A percentile compares a stretch with the other conserved stretches of the same genome.
Evolutionary conservation across 139 green algal genomes (phyloP).

Genomic region (Picochlorum sp.): DNA sequence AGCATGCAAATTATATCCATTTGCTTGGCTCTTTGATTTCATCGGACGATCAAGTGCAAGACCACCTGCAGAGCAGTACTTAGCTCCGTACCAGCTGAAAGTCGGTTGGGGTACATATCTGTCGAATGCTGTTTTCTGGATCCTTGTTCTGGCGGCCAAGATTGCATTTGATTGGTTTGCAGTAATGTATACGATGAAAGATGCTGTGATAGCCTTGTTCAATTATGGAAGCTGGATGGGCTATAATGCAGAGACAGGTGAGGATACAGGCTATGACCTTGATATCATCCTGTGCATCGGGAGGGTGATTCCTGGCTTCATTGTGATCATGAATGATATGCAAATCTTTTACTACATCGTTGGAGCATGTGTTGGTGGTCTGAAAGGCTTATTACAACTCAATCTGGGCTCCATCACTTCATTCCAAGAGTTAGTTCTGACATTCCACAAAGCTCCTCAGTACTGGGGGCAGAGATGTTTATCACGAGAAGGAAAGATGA

Average conservation of each 20-base stretch:
- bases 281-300: conserved; percentile 30
- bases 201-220: conserved; percentile 22
- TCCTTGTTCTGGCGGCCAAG: conserved; percentile 42
- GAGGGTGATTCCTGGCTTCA: conserved; percentile 24
- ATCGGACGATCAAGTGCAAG: conserved; percentile 30
- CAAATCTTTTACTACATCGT: conserved; percentile 36
- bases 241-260: background rate
- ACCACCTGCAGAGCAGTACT: conserved; percentile 17
- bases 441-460: conserved; percentile 36
- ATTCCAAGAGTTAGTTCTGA: conserved; percentile 36
- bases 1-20: conserved; percentile 5
- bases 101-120: conserved; percentile 30
- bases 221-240: conserved; percentile 24
- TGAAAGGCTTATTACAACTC: conserved; percentile 40
- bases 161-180: conserved; percentile 53
- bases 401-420: conserved; percentile 31
- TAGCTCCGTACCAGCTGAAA: conserved; percentile 25
- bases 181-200: conserved; percentile 32
- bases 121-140: conserved; percentile 49
- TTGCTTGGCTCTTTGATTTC: conserved; percentile 28
- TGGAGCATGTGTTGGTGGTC: conserved; percentile 21
- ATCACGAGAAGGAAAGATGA: conserved; percentile 3
- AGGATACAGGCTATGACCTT: conserved; percentile 6
- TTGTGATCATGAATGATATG: conserved; percentile 31
- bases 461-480: conserved; percentile 29